Conservation (phyloP, 2,329 filamentous ascomycete genomes). For the Aspergillus ochraceoroseus region DNA sequence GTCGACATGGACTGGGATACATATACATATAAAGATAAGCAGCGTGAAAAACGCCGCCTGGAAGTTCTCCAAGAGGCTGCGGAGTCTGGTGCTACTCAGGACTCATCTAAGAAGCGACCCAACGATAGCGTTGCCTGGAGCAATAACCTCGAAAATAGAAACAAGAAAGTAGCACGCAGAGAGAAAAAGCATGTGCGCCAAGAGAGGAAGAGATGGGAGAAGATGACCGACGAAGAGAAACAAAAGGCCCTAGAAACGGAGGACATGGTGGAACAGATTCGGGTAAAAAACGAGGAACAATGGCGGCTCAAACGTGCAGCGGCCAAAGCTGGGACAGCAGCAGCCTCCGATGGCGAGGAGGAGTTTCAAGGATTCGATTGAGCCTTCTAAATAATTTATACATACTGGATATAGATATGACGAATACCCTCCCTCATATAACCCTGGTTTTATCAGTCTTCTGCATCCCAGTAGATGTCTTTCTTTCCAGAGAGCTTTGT, state of each 20-base stretch:
- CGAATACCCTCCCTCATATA: slow-evolving; percentile 3
- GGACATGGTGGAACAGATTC: slow-evolving; percentile 60
- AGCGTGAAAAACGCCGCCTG: slow-evolving; percentile 61
- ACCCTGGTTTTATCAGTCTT: too few species aligned
- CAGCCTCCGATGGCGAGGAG: slow-evolving; percentile 24
- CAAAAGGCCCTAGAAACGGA: slow-evolving; percentile 59
- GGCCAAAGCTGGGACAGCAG: slow-evolving; percentile 18
- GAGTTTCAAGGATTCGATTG: slow-evolving; percentile 58
- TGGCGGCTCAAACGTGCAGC: slow-evolving; percentile 19
- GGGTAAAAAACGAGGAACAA: slow-evolving; percentile 49
- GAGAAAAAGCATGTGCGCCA: slow-evolving; percentile 61
- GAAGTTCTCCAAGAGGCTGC: slow-evolving; percentile 50
- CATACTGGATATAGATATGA: neutral
- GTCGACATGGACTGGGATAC: slow-evolving; percentile 58
- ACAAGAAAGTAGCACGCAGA: slow-evolving; percentile 56
- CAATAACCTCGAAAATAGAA: slow-evolving; percentile 62
- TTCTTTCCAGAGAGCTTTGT: too few species aligned
- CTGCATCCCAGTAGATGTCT: too few species aligned
- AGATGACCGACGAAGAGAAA: slow-evolving; percentile 68
- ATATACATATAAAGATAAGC: slow-evolving; percentile 68
- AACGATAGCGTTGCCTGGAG: slow-evolving; percentile 68
- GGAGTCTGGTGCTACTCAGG: slow-evolving; percentile 34
- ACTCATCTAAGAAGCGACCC: slow-evolving; percentile 48
- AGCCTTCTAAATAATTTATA: neutral
- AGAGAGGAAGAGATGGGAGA: slow-evolving; percentile 58